A percentile compares a stretch with the other conserved stretches of the same genome.
phyloP scores from a whole-genome alignment of 108 stramenopile genomes.

The Skeletonema potamos region DNA sequence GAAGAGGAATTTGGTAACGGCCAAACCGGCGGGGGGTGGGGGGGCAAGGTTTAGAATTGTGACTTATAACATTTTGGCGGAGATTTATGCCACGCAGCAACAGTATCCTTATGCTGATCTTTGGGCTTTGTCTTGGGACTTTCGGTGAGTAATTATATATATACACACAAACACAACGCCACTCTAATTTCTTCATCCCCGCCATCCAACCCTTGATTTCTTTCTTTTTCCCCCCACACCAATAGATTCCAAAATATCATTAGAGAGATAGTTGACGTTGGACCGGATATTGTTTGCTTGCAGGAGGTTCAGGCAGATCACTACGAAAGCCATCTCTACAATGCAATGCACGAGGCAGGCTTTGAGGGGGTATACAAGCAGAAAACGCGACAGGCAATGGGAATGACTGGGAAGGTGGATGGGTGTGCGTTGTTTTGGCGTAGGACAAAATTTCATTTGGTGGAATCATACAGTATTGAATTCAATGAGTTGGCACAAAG shows the following conservation, averaged over 20 bases:
- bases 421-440: constrained; percentile 99
- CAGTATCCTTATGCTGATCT: constrained; percentile 98
- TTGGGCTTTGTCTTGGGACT: constrained; percentile 96
- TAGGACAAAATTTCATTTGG: constrained; percentile 86
- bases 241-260: constrained; percentile 87
- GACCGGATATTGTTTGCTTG: constrained; percentile 95
- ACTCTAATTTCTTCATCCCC: too few species aligned
- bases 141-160: constrained; percentile 51
- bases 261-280: constrained; percentile 93
- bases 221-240: neutral
- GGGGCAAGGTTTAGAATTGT: constrained; percentile 90
- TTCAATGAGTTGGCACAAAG: constrained; percentile 95
- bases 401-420: constrained; percentile 94
- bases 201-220: neutral
- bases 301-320: constrained; percentile 99
- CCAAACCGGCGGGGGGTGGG: constrained; percentile 60
- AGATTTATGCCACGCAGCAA: constrained; percentile 97
- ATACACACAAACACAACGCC: too few species aligned
- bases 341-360: constrained; percentile 86
- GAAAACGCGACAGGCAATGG: constrained; percentile 96
- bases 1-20: constrained; percentile 73
- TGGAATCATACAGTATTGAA: constrained; percentile 96
- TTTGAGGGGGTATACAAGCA: constrained; percentile 98
- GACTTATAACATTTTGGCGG: constrained; percentile 97
- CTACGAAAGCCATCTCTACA: constrained; percentile 90